Percentiles rank a stretch among this genome's conserved stretches.
Conservation (phyloP, 1,284 basidiomycete species). For the Sanghuangporus baumii region DNA sequence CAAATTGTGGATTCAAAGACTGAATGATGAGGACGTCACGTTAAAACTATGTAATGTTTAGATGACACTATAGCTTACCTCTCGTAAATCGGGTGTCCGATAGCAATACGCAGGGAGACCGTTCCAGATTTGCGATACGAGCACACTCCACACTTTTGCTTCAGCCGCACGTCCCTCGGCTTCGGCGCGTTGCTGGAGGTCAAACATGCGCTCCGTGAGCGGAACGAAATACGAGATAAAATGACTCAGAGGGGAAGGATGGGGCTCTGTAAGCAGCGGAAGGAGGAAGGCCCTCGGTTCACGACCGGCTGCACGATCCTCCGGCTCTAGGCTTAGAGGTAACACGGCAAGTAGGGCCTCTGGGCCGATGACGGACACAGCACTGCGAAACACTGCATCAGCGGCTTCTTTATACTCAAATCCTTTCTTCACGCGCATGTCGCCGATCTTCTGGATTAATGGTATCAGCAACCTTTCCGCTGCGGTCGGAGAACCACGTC, state of each 20-base stretch:
- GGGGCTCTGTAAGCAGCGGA: slow-evolving; percentile 81
- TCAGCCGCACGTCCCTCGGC: slow-evolving; percentile 70
- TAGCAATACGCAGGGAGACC: slow-evolving; percentile 85
- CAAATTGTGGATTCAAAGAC: slow-evolving; percentile 71
- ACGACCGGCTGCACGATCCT: slow-evolving; percentile 55
- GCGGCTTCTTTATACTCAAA: slow-evolving; percentile 92
- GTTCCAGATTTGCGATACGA: slow-evolving; percentile 91
- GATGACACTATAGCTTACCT: slow-evolving; percentile 31
- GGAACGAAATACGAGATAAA: slow-evolving; percentile 92
- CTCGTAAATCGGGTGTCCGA: slow-evolving; percentile 49
- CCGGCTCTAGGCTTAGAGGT: slow-evolving; percentile 83
- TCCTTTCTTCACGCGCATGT: slow-evolving; percentile 69
- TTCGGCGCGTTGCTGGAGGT: slow-evolving; percentile 75
- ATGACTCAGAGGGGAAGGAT: slow-evolving; percentile 77
- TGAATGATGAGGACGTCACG: slow-evolving; percentile 27
- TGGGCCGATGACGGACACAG: slow-evolving; percentile 86
- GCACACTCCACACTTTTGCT: slow-evolving; percentile 90
- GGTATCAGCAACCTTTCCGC: slow-evolving; percentile 72
- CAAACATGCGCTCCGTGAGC: slow-evolving; percentile 90
- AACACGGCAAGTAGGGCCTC: slow-evolving; percentile 69
- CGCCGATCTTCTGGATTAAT: slow-evolving; percentile 71
- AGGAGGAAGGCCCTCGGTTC: slow-evolving; percentile 88
- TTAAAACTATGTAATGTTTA: background rate
- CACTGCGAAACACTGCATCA: slow-evolving; percentile 75
- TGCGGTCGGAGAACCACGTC: slow-evolving; percentile 44